Conservation (phyloP, 2,329 filamentous ascomycete genomes). For the Ascochyta fabae region DNA sequence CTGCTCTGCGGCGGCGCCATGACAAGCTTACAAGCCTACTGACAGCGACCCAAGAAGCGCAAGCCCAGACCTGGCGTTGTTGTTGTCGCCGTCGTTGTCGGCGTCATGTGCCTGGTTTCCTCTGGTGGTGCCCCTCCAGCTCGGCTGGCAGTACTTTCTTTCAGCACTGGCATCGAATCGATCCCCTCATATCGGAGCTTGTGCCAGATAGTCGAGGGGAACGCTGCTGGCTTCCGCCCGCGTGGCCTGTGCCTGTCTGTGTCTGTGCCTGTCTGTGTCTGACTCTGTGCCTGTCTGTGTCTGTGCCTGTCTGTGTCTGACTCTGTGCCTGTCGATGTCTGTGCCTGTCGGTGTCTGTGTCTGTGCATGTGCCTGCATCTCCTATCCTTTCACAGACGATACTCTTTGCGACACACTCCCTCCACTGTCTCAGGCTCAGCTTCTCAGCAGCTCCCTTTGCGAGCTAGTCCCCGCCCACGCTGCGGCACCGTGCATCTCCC, state of each 20-base stretch:
- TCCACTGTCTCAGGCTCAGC: slow-evolving; percentile 1
- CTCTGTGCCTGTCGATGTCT: no score
- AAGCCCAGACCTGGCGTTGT: slow-evolving; percentile 8
- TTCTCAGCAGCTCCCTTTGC: slow-evolving; percentile 20
- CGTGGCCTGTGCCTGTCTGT: slow-evolving; percentile 10
- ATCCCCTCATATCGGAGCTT: slow-evolving; percentile 7
- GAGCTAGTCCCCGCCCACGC: slow-evolving; percentile 5
- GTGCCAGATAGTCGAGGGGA: slow-evolving; percentile 16
- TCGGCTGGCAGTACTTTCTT: background rate
- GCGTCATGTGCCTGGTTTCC: background rate
- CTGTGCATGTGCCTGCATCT: slow-evolving; percentile 10
- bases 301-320: no score
- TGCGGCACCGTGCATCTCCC: slow-evolving; percentile 1
- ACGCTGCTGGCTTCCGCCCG: slow-evolving; percentile 8
- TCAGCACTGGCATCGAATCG: slow-evolving; percentile 6
- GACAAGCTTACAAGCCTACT: background rate
- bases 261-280: no score
- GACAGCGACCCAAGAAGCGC: slow-evolving; percentile 4
- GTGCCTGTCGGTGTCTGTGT: no score
- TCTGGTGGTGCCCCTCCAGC: slow-evolving; percentile 16
- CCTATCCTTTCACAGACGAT: slow-evolving; percentile 11
- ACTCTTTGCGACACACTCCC: slow-evolving; percentile 11
- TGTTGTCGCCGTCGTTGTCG: background rate
- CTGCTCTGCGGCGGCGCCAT: slow-evolving; percentile 7
- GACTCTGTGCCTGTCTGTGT: no score